A percentile compares a stretch with the other conserved stretches of the same genome.
Conservation (phyloP, 2,329 filamentous ascomycete species). For the Dothideomycetes sp. region DNA sequence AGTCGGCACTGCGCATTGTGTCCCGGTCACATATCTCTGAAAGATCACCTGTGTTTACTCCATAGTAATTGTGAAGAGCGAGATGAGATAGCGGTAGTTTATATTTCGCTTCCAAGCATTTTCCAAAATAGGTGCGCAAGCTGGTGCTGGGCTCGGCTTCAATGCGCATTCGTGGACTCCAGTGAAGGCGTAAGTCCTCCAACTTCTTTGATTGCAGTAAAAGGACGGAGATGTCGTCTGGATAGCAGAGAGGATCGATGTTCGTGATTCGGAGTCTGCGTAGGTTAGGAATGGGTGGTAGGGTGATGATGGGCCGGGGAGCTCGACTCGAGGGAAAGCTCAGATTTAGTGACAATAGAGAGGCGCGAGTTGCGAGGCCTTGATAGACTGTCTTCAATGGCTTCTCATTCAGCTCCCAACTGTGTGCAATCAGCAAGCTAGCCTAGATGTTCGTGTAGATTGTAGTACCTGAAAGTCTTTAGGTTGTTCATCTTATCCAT, state of each 20-base stretch:
- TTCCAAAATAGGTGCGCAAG: constrained; percentile 45
- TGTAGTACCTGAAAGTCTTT: constrained; percentile 37
- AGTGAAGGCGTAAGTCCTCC: constrained; percentile 45
- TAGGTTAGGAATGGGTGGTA: constrained; percentile 47
- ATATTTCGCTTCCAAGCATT: constrained; percentile 36
- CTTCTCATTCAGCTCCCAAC: constrained; percentile 52
- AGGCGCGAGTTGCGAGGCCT: constrained; percentile 39
- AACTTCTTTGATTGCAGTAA: constrained; percentile 43
- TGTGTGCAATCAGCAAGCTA: constrained; percentile 13
- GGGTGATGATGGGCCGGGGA: constrained; percentile 44
- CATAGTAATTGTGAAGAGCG: constrained; percentile 47
- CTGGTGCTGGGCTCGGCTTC: constrained; percentile 46
- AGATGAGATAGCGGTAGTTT: constrained; percentile 38
- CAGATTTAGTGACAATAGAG: constrained; percentile 43
- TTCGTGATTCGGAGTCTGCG: constrained; percentile 43
- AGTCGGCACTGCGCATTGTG: constrained; percentile 36
- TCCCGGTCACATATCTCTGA: constrained; percentile 31
- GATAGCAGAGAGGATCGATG: constrained; percentile 54
- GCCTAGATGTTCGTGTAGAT: neutral
- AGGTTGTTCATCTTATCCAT: constrained; percentile 48
- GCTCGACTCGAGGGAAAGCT: constrained; percentile 45
- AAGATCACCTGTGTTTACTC: constrained; percentile 38
- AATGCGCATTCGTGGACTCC: constrained; percentile 50
- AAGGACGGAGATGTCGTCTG: constrained; percentile 49
- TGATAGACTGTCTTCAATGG: constrained; percentile 48